These are phyloP conservation scores for Solanum chmielewskii DNA, from an alignment of 257 asterid genomes.

Conservation along the genomic window DNA sequence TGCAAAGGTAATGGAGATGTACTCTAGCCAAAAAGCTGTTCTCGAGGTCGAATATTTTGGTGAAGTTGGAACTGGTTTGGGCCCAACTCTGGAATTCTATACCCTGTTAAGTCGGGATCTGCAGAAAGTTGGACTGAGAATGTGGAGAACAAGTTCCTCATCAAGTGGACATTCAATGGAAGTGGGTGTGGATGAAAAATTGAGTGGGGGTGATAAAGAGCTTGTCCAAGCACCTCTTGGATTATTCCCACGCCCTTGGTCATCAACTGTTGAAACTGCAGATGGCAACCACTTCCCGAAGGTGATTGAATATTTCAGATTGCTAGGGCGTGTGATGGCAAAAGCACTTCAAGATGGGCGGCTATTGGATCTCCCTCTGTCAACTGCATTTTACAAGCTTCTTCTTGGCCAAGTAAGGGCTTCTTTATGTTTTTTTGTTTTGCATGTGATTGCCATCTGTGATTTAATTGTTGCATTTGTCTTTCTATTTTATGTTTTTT, in stretches of 20 bases:
- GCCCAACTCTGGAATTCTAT: constrained; percentile 95
- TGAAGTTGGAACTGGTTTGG: constrained; percentile 98
- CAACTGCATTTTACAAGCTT: constrained; percentile 78
- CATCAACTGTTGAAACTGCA: constrained; percentile 49
- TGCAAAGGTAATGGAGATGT: constrained; percentile 97
- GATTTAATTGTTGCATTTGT: neutral
- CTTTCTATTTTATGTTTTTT: neutral
- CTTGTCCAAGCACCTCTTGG: constrained; percentile 77
- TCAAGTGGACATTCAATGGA: constrained; percentile 38
- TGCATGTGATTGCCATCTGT: neutral
- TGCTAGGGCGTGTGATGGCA: constrained; percentile 94
- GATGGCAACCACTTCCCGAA: constrained; percentile 61
- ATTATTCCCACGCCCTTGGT: constrained; percentile 93
- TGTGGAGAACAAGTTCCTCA: constrained; percentile 72
- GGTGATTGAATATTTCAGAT: constrained; percentile 57
- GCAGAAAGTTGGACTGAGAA: constrained; percentile 70
- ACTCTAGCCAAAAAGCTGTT: constrained; percentile 94
- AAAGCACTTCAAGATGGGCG: constrained; percentile 99
- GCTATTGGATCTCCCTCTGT: constrained; percentile 86
- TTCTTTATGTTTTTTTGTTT: neutral
- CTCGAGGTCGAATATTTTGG: constrained; percentile 99
- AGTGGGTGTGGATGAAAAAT: constrained; percentile 28
- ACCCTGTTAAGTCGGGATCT: constrained; percentile 93
- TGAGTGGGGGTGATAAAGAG: constrained; percentile 28
- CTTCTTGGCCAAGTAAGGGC: constrained; percentile 71